Evolutionary conservation across 768 basidiomycete genomes (phyloP).

Genomic region (Naganishia antarctica): DNA sequence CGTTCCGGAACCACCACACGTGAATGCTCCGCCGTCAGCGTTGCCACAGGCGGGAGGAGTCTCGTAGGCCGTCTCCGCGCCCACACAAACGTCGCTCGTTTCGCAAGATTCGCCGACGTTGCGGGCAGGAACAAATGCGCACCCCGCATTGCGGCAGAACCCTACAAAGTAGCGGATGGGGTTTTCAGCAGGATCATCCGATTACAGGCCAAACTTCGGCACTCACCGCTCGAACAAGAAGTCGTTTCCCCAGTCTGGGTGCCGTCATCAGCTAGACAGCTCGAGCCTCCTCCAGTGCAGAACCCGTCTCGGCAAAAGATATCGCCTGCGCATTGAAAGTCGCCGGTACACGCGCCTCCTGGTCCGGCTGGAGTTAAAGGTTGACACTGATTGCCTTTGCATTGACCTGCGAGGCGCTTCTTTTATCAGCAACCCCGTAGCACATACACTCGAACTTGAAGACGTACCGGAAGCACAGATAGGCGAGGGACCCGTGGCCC

Average conservation of each 20-base stretch:
- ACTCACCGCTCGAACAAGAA: not conserved
- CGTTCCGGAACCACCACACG: not conserved
- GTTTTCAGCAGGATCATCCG: not conserved
- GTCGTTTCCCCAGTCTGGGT: not conserved
- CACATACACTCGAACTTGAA: not conserved
- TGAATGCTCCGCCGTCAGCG: not conserved
- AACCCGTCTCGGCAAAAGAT: too few relatives aligned
- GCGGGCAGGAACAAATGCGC: not conserved
- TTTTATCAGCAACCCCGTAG: not conserved
- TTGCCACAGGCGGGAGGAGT: not conserved
- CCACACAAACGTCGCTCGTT: not conserved
- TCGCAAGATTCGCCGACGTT: not conserved
- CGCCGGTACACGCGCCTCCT: not conserved
- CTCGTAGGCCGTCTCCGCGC: not conserved
- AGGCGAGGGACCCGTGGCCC: not conserved
- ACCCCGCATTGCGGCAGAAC: not conserved
- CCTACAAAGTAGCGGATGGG: not conserved
- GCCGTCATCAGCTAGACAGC: not conserved
- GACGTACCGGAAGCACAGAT: slow-evolving; percentile 3
- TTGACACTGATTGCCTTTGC: not conserved
- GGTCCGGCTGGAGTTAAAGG: not conserved
- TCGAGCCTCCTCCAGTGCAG: not conserved
- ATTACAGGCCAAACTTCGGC: not conserved
- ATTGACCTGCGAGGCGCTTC: not conserved
- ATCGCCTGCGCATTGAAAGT: not conserved